phyloP scores from a whole-genome alignment of 192 early-diverging fungal species.

The Physocladia obscura region DNA sequence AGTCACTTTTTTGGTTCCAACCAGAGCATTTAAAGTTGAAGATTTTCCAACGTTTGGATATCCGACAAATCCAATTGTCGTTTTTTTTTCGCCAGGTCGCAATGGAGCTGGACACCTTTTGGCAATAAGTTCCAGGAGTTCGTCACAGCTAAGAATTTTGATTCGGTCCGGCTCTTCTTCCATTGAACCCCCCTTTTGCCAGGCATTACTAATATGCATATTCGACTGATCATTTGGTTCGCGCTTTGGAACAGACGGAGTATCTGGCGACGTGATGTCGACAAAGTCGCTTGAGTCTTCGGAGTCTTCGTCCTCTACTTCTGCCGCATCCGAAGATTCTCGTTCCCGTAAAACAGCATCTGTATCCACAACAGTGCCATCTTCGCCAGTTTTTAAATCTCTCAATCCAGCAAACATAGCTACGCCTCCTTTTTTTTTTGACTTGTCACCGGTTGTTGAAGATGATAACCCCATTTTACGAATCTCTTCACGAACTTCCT shows the following conservation, averaged over 20 bases:
- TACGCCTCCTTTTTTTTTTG: constrained; percentile 20
- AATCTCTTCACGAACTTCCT: constrained; percentile 45
- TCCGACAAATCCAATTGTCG: constrained; percentile 93
- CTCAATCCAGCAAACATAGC: constrained; percentile 22
- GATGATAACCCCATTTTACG: constrained; percentile 21
- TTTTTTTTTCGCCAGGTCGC: constrained; percentile 44
- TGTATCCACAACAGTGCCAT: constrained; percentile 18
- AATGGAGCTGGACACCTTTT: constrained; percentile 53
- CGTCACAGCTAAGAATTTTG: constrained; percentile 63
- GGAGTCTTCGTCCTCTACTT: constrained; percentile 25
- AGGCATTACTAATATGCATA: constrained; percentile 31
- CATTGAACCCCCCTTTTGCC: constrained; percentile 35
- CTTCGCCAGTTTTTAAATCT: constrained; percentile 18
- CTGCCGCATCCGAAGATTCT: constrained; percentile 18
- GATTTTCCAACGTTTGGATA: constrained; percentile 99
- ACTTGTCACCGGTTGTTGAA: constrained; percentile 19
- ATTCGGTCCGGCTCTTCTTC: constrained; percentile 48
- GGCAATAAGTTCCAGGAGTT: constrained; percentile 68
- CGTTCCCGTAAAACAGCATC: constrained; percentile 26
- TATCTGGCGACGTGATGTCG: background rate
- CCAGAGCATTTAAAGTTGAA: constrained; percentile 95
- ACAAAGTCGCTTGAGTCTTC: too few species aligned
- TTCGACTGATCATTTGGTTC: constrained; percentile 2
- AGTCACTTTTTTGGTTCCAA: constrained; percentile 90
- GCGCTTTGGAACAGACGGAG: background rate